Evolutionary conservation across 2,329 filamentous ascomycete genomes (phyloP), one percentile per base, ranked within the genome.

Genomic region (Diaporthe vexans): DNA sequence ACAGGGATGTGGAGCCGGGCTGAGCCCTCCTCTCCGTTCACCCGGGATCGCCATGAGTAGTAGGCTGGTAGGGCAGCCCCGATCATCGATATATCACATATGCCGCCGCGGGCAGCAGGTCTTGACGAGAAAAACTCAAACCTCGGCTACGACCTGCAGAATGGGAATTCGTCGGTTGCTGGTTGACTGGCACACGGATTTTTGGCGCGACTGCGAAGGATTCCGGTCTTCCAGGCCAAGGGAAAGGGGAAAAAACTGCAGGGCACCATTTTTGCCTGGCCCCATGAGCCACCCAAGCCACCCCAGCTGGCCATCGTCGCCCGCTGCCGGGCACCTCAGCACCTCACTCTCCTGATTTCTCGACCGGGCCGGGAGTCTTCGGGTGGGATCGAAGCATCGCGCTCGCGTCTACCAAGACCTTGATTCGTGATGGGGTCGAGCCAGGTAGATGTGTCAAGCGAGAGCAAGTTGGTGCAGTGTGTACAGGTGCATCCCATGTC

Each of bases 341-440:
- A 37, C 43, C 33, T 68, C 8, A 26, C 63, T 68, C 63, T 68
- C 63, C 63, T 68, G 63, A 68, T 68, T 68, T 68, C 46, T 68
- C 63, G 63, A 68, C 63, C 33, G 48, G 48, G 48, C 63, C 63
- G 63, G 63, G 46, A 68, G 63, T 68, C 63, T 68, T 68, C 63
- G 63, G 63, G 43, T 68, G 63, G 13, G 33, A 54, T 40, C 46
- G 63, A 68, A 24, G 33, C 63, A 26, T 54, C 63, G 63, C 33
- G 63, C 46, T 52, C 63, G 63, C 63, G 63, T 54, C 26, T 37
- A 68, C 29, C 26, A n/a, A 37, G n/a, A 40, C 26, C 63, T 40
- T 51, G 63, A 68, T 68, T 68, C 63, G 63, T 52, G 46, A 54
- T 40, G 63, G 63, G 54, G 63, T 51, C 63, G 33, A 26, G 33